Percentiles rank a stretch among this genome's conserved stretches.
These are phyloP conservation scores for Andrographis paniculata DNA, from an alignment of 305 asterid genomes.

Conservation along the genomic window DNA sequence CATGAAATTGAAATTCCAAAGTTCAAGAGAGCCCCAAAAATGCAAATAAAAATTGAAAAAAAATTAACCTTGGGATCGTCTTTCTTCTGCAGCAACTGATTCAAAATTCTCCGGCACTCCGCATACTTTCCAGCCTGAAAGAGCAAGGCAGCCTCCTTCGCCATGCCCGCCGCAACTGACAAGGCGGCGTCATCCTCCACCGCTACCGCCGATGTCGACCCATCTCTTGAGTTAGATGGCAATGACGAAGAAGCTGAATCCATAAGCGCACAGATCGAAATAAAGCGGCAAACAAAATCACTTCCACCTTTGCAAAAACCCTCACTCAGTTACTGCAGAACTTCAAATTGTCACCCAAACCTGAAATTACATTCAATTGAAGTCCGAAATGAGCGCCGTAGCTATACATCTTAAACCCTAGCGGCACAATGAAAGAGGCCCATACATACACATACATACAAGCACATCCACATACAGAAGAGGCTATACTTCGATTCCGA, in stretches of 20 bases:
- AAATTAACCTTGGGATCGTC: slow-evolving; percentile 71
- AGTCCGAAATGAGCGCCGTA: not conserved
- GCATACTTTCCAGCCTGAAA: slow-evolving; percentile 70
- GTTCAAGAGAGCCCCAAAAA: not conserved
- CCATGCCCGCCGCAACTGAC: slow-evolving; percentile 56
- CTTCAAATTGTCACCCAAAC: not conserved
- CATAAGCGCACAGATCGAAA: slow-evolving; percentile 34
- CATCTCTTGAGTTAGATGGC: slow-evolving; percentile 32
- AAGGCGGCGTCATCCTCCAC: slow-evolving; percentile 55
- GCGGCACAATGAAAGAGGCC: not conserved
- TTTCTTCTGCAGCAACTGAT: slow-evolving; percentile 56
- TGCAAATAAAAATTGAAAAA: not conserved
- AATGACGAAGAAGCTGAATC: slow-evolving; percentile 43
- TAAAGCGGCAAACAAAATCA: not conserved
- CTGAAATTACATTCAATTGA: slow-evolving; percentile 4
- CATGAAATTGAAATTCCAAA: not conserved
- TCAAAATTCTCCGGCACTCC: slow-evolving; percentile 60
- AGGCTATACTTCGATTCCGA: not conserved
- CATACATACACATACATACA: not conserved
- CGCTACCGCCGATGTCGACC: slow-evolving; percentile 21
- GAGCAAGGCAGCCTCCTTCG: slow-evolving; percentile 76
- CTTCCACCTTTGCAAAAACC: not conserved
- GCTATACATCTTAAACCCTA: not conserved
- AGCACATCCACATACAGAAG: not conserved
- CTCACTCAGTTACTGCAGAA: not conserved